A percentile compares a stretch with the other conserved stretches of the same genome.
phyloP scores from a whole-genome alignment of 148 eudicot genomes.

The Agrostemma githago region DNA sequence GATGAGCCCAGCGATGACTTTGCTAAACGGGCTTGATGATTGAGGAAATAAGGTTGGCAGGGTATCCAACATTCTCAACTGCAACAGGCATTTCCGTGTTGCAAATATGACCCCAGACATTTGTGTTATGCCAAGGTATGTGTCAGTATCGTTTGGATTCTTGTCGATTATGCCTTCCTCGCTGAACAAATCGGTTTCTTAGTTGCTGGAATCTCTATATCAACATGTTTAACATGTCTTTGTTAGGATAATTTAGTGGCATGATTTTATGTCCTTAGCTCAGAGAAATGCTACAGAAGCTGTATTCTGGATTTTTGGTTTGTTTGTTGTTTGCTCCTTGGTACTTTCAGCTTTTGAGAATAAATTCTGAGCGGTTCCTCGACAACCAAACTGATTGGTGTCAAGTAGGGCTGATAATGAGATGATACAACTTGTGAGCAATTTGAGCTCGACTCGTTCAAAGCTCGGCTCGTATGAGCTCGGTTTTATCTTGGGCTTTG shows the following conservation, averaged over 20 bases:
- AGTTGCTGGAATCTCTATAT: neutral
- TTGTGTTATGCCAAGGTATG: conserved; percentile 12
- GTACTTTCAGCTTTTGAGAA: neutral
- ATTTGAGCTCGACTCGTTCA: too few species aligned
- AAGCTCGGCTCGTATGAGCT: too few species aligned
- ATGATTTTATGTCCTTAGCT: neutral
- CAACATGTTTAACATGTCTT: neutral
- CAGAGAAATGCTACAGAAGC: neutral
- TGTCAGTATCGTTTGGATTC: conserved; percentile 19
- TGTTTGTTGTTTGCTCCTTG: neutral
- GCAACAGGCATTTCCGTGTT: neutral
- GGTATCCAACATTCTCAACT: neutral
- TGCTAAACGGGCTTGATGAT: conserved; percentile 28
- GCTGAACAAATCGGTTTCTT: neutral
- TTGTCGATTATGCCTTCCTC: neutral
- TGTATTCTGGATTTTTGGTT: conserved; percentile 3
- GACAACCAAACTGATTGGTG: neutral
- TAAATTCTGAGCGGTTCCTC: neutral
- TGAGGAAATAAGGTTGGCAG: neutral
- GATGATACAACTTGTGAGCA: too few species aligned
- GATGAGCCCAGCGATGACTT: conserved; percentile 27
- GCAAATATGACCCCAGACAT: conserved; percentile 24
- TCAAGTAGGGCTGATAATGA: neutral
- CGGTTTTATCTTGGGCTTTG: too few species aligned
- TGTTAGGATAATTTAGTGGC: neutral